These are phyloP conservation scores for Parachlorella kessleri DNA, from an alignment of 139 green algal species.

Conservation along the genomic window DNA sequence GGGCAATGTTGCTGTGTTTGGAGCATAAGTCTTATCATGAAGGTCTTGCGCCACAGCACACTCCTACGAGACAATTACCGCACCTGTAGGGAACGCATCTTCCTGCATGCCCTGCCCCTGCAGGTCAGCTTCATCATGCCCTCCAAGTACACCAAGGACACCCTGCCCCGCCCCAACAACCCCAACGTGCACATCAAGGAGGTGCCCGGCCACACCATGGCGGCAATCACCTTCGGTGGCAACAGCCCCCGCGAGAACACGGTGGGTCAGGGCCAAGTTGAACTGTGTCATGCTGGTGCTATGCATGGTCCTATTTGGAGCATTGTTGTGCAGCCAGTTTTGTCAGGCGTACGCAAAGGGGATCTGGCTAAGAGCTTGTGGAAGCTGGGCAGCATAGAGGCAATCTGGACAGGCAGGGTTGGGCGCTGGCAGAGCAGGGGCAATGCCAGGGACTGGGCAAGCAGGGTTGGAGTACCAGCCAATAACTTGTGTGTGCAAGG, in stretches of 20 bases:
- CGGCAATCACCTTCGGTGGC: constrained; percentile 53
- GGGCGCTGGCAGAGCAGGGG: neutral
- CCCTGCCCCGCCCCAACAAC: constrained; percentile 63
- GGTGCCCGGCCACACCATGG: constrained; percentile 48
- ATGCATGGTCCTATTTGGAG: too few species aligned
- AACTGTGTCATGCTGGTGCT: neutral
- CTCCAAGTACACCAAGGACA: constrained; percentile 56
- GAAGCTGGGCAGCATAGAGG: neutral
- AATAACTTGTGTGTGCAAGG: neutral
- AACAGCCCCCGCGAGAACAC: constrained; percentile 23
- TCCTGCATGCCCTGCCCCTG: neutral
- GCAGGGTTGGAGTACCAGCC: neutral
- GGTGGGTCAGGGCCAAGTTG: constrained; percentile 10
- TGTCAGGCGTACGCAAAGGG: neutral
- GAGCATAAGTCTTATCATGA: too few species aligned
- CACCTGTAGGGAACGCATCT: too few species aligned
- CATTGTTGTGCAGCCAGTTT: neutral
- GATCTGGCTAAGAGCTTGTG: neutral
- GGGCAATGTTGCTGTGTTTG: too few species aligned
- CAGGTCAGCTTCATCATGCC: constrained; percentile 72
- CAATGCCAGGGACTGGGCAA: neutral
- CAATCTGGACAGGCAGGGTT: neutral
- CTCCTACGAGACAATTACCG: too few species aligned
- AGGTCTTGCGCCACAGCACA: too few species aligned
- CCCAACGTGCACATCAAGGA: constrained; percentile 44